Base-by-base conservation (phyloP, 371 early-diverging fungal genomes). In the Capillidium heterosporum region DNA sequence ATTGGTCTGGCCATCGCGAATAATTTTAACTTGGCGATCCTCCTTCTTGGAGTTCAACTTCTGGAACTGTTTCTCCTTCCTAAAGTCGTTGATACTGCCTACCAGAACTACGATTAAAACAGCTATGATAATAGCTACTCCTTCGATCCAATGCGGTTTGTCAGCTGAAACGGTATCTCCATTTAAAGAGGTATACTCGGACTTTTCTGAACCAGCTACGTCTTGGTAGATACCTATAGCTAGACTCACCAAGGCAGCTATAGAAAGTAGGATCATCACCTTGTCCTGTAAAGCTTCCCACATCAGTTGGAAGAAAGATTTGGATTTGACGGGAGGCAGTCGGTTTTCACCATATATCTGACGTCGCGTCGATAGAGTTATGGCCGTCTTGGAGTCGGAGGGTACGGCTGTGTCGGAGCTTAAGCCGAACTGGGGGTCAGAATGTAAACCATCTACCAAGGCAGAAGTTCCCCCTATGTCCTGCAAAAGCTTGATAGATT, bases 191-290 rank as follows among this genome's bases (percentile, higher is more conserved):
- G 78, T 70, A 47, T 78, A 72, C 11, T 73, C 67, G 7, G 65
- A 57, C 29, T 62, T 59, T 2, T 62, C 65, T 31, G 64, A 61
- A 3, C 65, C 61, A 56, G 73, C 74, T 2, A 63, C 53, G 58
- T 87, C 87, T 65, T 91, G 82, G 63, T 89, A 91, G 32, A 94
- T 67, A 19, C 93, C 95, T 17, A 89, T 73, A 31, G 64, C 86
- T 10, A 94, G 71, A 1, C 91, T 88, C 15, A 91, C 77, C n/a
- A 89, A 58, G 5, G 95, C 89, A 15, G 93, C 89, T 40, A 85
- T 65, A 7, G 81, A 73, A 39, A 91, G 68, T 10, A 91, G 63
- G 26, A 90, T 81, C 76, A 76, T 67, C 15, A 48, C 60, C 71
- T 89, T 89, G 59, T 91, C 91, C 55, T 87, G 76, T 26, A 89